Evolutionary conservation across 768 basidiomycete genomes (phyloP).

Genomic region (Leucosporidium creatinivorum): DNA sequence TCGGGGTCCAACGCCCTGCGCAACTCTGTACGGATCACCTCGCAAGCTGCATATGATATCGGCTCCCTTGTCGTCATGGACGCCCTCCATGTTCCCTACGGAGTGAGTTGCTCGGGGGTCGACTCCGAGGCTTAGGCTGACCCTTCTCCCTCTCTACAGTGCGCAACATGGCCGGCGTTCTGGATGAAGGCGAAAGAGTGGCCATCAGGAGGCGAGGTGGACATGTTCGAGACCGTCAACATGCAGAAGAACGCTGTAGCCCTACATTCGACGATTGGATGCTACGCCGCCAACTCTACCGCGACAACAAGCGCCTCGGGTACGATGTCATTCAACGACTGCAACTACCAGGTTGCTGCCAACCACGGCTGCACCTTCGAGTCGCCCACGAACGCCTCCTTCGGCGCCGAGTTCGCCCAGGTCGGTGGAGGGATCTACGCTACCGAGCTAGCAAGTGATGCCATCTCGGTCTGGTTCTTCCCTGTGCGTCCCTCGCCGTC

Average conservation of each 20-base stretch:
- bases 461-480: constrained; percentile 57
- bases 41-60: constrained; percentile 23
- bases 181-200: constrained; percentile 25
- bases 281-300: constrained; percentile 21
- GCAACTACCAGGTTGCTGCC: constrained; percentile 15
- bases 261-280: constrained; percentile 58
- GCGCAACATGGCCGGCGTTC: constrained; percentile 37
- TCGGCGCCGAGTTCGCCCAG: constrained; percentile 46
- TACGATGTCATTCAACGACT: constrained; percentile 9
- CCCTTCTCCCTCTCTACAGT: constrained; percentile 30
- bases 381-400: constrained; percentile 36
- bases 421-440: constrained; percentile 50
- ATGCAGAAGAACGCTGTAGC: constrained; percentile 47
- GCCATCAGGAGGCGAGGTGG: constrained; percentile 51
- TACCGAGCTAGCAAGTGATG: constrained; percentile 43
- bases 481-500: constrained; percentile 37
- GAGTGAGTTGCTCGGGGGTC: constrained; percentile 31
- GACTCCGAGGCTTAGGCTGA: not conserved
- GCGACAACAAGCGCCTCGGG: constrained; percentile 25
- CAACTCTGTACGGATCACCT: constrained; percentile 37
- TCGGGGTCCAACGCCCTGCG: constrained; percentile 8
- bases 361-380: constrained; percentile 20
- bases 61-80: constrained; percentile 36
- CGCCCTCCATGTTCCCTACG: constrained; percentile 48
- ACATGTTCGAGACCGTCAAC: constrained; percentile 78